These are phyloP conservation scores for Cercospora sp. DNA, from an alignment of 2,329 filamentous ascomycete genomes.

Conservation along the genomic window DNA sequence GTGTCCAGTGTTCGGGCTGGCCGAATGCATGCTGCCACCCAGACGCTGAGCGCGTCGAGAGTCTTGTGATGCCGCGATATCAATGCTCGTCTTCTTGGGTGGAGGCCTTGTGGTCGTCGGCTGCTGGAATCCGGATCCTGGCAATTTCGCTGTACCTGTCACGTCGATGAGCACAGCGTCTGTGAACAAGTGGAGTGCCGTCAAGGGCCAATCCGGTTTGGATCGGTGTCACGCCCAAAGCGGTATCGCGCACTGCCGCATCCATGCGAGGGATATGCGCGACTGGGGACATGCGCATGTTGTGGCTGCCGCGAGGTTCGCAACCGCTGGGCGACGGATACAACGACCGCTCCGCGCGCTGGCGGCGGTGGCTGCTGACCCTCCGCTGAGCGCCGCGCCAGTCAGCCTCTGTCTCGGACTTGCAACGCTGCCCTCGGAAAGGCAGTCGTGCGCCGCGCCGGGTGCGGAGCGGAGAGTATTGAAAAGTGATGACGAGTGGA, in stretches of 20 bases:
- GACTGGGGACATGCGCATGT: neutral
- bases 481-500: neutral
- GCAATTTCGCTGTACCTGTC: conserved; percentile 1
- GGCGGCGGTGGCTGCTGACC: neutral
- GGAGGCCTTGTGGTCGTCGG: neutral
- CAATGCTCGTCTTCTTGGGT: neutral
- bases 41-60: neutral
- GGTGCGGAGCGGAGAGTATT: neutral
- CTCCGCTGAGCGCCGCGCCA: neutral
- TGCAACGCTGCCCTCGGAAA: neutral
- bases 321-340: conserved; percentile 1
- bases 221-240: conserved; percentile 15
- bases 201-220: conserved; percentile 7
- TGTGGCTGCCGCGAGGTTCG: conserved; percentile 1
- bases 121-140: conserved; percentile 4
- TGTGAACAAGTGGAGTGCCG: conserved; percentile 18
- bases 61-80: neutral
- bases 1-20: neutral
- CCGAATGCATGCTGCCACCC: neutral
- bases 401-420: neutral
- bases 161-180: conserved; percentile 4
- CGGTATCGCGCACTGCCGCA: conserved; percentile 7
- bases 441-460: neutral
- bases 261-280: neutral
- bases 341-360: neutral